These are phyloP conservation scores for Apiotrichum siamense DNA, from an alignment of 1,284 basidiomycete genomes.

Conservation along the genomic window DNA sequence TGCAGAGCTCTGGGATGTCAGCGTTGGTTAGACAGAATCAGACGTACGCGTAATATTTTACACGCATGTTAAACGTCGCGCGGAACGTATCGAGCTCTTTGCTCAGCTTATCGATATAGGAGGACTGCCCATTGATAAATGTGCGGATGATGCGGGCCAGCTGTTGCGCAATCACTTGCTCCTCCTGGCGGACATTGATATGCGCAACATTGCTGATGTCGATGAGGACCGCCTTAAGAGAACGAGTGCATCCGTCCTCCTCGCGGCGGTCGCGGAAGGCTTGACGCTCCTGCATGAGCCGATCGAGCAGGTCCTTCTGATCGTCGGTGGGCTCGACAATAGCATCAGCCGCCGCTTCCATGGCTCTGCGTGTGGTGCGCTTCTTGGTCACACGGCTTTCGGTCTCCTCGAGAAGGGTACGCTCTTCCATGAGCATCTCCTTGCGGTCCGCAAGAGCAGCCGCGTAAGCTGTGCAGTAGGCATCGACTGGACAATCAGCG, in stretches of 20 bases:
- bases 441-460: slow-evolving; percentile 41
- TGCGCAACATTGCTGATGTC: slow-evolving; percentile 26
- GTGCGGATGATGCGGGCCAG: not conserved
- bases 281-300: slow-evolving; percentile 34
- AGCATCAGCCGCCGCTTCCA: slow-evolving; percentile 21
- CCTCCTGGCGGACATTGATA: slow-evolving; percentile 4
- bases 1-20: slow-evolving; percentile 42
- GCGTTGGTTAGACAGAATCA: no score
- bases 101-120: slow-evolving; percentile 30
- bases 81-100: slow-evolving; percentile 44
- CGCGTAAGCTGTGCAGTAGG: slow-evolving; percentile 41
- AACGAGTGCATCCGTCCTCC: slow-evolving; percentile 31
- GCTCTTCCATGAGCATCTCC: slow-evolving; percentile 40
- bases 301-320: slow-evolving; percentile 23
- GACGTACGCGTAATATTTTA: slow-evolving; percentile 42
- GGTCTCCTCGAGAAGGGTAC: slow-evolving; percentile 29
- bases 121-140: slow-evolving; percentile 12
- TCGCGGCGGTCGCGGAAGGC: slow-evolving; percentile 32
- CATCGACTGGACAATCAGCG: slow-evolving; percentile 30
- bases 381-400: slow-evolving; percentile 31
- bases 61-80: slow-evolving; percentile 38
- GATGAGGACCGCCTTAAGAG: slow-evolving; percentile 37
- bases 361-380: slow-evolving; percentile 28
- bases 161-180: slow-evolving; percentile 6
- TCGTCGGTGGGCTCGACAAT: slow-evolving; percentile 17